Evolutionary conservation across 345 rosid genomes (phyloP), one percentile per base, ranked within the genome.

Genomic region (Brassica incana): DNA sequence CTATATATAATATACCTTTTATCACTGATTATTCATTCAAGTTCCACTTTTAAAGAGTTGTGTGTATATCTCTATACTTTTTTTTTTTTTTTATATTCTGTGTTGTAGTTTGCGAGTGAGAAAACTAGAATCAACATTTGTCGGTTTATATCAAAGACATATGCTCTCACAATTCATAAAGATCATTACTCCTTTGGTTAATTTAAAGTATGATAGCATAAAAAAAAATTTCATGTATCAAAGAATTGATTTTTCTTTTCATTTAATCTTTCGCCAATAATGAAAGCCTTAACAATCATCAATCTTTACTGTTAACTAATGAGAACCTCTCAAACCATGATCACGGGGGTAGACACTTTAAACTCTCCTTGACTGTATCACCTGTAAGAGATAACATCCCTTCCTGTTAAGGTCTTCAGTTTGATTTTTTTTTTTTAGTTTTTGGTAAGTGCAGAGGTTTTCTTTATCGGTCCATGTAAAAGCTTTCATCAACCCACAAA

Each of bases 331-430:
- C 11, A 40, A 40, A 40, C 48, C 48, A 40, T 40, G 48, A 40
- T 35, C 3, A 40, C 48, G 48, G 12, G 23, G 35, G 35, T 32
- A 0, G 35, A 32, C 8, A 14, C 52, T 30, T 72, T 78, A 58
- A 77, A 8, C 69, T 60, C 82, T 78, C 68, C 61, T 58, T 78
- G 36, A 15, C 63, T 56, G 27, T 20, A 20, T 20, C 23, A 20
- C 23, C 23, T 20, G 23, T 20, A 20, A 20, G 23, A 20, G 23
- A 20, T 20, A 20, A 0, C 23, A 20, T 20, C 23, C 23, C 23
- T 20, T 20, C 23, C 23, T 20, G 23, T 20, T 20, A 20, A 0
- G 23, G 23, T 20, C 23, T 20, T 20, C 23, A 20, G 23, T 20
- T 20, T 20, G 23, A 20, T 20, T 20, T 20, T 20, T 20, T 20